Conservation (phyloP, 2,329 filamentous ascomycete species). For the Ophiostoma sp. region DNA sequence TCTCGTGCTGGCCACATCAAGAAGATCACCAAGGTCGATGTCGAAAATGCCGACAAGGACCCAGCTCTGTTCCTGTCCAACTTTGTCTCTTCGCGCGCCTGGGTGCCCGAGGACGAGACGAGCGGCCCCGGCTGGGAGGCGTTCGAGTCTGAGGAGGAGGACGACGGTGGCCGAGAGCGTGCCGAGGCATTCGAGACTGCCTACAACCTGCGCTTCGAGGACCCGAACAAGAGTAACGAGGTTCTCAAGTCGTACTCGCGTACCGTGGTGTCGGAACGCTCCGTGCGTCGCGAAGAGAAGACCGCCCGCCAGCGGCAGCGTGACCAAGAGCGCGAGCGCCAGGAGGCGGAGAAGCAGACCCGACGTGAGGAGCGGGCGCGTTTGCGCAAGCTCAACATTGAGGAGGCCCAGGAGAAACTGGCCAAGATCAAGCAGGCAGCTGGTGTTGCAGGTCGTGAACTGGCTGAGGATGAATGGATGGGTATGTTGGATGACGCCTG, state of each 20-base stretch:
- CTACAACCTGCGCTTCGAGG: constrained; percentile 95
- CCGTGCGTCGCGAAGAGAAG: constrained; percentile 80
- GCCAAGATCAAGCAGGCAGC: constrained; percentile 86
- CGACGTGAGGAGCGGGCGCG: constrained; percentile 79
- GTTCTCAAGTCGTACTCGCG: constrained; percentile 84
- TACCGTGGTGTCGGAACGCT: constrained; percentile 77
- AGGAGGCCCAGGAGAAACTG: constrained; percentile 85
- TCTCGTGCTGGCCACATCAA: constrained; percentile 51
- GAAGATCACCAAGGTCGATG: constrained; percentile 59
- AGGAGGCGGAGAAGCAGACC: constrained; percentile 75
- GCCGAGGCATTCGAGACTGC: constrained; percentile 89
- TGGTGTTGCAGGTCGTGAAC: constrained; percentile 67
- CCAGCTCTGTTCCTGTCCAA: constrained; percentile 90
- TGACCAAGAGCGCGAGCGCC: constrained; percentile 73
- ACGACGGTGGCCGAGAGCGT: constrained; percentile 69
- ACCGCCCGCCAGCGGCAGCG: constrained; percentile 75
- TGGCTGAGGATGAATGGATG: constrained; percentile 77
- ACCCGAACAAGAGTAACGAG: constrained; percentile 85
- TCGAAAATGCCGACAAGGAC: constrained; percentile 78
- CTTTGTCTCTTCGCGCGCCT: constrained; percentile 88
- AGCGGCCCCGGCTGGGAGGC: constrained; percentile 66
- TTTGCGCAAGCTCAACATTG: constrained; percentile 82
- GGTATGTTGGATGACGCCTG: constrained; percentile 83
- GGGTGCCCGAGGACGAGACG: constrained; percentile 62
- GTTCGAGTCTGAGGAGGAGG: constrained; percentile 92